A percentile compares a stretch with the other conserved stretches of the same genome.
phyloP scores from a whole-genome alignment of 306 rosid species.

The Casuarina equisetifolia region DNA sequence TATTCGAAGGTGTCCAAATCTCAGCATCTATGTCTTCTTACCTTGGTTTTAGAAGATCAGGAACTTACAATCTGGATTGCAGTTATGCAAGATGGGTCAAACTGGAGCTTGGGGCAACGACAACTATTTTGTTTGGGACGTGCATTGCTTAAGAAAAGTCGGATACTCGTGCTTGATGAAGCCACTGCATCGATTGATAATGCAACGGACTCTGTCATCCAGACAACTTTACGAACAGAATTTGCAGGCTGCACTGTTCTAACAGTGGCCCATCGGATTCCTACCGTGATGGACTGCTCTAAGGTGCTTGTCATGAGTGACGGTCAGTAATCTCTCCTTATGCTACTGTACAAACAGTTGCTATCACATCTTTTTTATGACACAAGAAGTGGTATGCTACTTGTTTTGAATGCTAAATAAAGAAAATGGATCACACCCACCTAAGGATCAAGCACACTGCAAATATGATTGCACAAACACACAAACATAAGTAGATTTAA shows the following conservation, averaged over 20 bases:
- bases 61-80: no score
- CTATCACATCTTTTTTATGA: no score
- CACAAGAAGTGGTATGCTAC: no score
- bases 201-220: slow-evolving; percentile 29
- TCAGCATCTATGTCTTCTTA: no score
- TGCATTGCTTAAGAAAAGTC: slow-evolving; percentile 33
- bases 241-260: slow-evolving; percentile 34
- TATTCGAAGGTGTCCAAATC: no score
- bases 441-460: no score
- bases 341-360: no score
- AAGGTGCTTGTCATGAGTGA: slow-evolving; percentile 34
- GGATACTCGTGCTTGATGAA: slow-evolving; percentile 33
- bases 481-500: no score
- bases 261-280: slow-evolving; percentile 38
- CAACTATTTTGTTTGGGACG: slow-evolving; percentile 37
- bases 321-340: slow-evolving; percentile 15
- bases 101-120: slow-evolving; percentile 40
- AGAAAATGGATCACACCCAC: no score
- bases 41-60: no score
- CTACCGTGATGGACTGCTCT: slow-evolving; percentile 36
- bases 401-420: no score
- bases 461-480: no score
- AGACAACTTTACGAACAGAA: slow-evolving; percentile 28
- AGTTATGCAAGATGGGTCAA: slow-evolving; percentile 36
- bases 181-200: slow-evolving; percentile 43